Evolutionary conservation across 768 basidiomycete species (phyloP).

Genomic region (Mycena venus): DNA sequence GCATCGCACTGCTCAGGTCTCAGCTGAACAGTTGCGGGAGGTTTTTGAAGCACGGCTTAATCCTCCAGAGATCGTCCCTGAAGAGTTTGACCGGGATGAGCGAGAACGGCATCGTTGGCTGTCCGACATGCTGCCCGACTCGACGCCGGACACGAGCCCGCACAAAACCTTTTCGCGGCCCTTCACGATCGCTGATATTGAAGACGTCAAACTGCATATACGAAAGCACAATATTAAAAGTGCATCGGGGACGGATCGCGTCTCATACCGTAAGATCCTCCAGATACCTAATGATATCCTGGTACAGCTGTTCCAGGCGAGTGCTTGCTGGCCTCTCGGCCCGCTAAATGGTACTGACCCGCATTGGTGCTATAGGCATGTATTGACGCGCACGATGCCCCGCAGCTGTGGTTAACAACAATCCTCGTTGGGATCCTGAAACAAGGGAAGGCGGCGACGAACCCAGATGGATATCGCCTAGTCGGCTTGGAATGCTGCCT

Average conservation of each 20-base stretch:
- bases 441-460: slow-evolving; percentile 27
- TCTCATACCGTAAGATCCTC: slow-evolving; percentile 9
- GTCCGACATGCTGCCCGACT: background rate
- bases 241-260: background rate
- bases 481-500: slow-evolving; percentile 37
- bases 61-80: background rate
- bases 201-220: slow-evolving; percentile 10
- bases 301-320: slow-evolving; percentile 11
- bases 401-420: background rate
- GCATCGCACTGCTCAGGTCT: too few species aligned
- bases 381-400: too few species aligned
- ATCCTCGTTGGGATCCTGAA: slow-evolving; percentile 25
- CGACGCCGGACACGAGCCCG: background rate
- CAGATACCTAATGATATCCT: slow-evolving; percentile 10
- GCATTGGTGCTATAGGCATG: too few species aligned
- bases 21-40: background rate
- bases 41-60: slow-evolving; percentile 7
- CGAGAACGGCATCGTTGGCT: background rate
- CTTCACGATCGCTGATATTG: background rate
- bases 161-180: background rate
- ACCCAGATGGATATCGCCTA: slow-evolving; percentile 32
- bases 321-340: too few species aligned
- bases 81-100: slow-evolving; percentile 7
- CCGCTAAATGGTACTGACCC: too few species aligned
- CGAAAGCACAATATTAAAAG: slow-evolving; percentile 11